Conservation (phyloP, 176 grass and related monocot species). For the bread wheat (Triticum aestivum) region IWGSC_CS_RefSeq_v2.1 NC_057808.1:466961729-466962228, state of each 20-base stretch:
- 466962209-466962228: neutral
- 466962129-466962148: slow-evolving; percentile 30
- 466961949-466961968: neutral
- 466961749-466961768: slow-evolving; percentile 61
- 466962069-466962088: slow-evolving; percentile 1
- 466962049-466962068: slow-evolving; percentile 13
- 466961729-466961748: slow-evolving; percentile 46
- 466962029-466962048: slow-evolving; percentile 9
- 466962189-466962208: neutral
- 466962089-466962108: slow-evolving; percentile 15
- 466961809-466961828: slow-evolving; percentile 72
- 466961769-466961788: slow-evolving; percentile 85
- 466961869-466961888: slow-evolving; percentile 59
- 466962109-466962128: slow-evolving; percentile 25
- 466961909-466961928: slow-evolving; percentile 71
- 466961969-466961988: slow-evolving; percentile 13
- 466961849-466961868: slow-evolving; percentile 65
- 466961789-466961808: slow-evolving; percentile 83
- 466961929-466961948: slow-evolving; percentile 32
- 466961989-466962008: neutral
- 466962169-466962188: slow-evolving; percentile 24
- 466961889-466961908: slow-evolving; percentile 70
- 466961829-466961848: slow-evolving; percentile 62
- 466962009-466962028: neutral
- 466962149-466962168: slow-evolving; percentile 24